Evolutionary conservation across 2,329 filamentous ascomycete genomes (phyloP).

Genomic region (Neofusicoccum kwambonambiense): DNA sequence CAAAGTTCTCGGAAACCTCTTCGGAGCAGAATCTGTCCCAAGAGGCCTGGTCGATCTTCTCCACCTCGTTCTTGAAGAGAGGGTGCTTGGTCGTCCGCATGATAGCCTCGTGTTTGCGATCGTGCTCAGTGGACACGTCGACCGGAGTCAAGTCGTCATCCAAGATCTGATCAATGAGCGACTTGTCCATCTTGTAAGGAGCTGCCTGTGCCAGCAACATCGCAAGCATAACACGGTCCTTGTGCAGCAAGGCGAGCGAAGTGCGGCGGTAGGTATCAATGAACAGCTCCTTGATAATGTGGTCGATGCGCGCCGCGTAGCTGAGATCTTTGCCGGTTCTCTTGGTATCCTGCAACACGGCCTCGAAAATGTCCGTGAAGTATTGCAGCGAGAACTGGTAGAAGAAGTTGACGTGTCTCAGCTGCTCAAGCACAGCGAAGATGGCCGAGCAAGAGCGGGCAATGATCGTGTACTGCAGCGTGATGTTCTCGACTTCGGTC

Average conservation of each 20-base stretch:
- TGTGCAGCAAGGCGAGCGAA: conserved; percentile 88
- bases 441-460: conserved; percentile 95
- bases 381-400: conserved; percentile 99
- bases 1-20: conserved; percentile 80
- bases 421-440: conserved; percentile 92
- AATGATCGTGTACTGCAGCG: conserved; percentile 88
- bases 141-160: conserved; percentile 73
- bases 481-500: conserved; percentile 95
- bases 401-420: conserved; percentile 98
- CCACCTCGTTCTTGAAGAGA: conserved; percentile 70
- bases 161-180: conserved; percentile 80
- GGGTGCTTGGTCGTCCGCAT: conserved; percentile 66
- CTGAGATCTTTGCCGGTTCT: conserved; percentile 69
- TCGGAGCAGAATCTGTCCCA: conserved; percentile 85
- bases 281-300: conserved; percentile 90
- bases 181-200: conserved; percentile 94
- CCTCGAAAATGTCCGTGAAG: conserved; percentile 96
- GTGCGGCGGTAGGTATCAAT: conserved; percentile 89
- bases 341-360: conserved; percentile 79
- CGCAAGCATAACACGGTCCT: conserved; percentile 88
- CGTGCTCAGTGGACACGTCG: conserved; percentile 71
- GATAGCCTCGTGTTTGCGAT: conserved; percentile 67
- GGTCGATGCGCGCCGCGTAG: conserved; percentile 76
- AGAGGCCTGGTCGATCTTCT: conserved; percentile 58
- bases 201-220: conserved; percentile 94